Evolutionary conservation across 192 early-diverging fungal species (phyloP), one percentile per base, ranked within the genome.

Genomic region (Anaeromyces robustus): DNA sequence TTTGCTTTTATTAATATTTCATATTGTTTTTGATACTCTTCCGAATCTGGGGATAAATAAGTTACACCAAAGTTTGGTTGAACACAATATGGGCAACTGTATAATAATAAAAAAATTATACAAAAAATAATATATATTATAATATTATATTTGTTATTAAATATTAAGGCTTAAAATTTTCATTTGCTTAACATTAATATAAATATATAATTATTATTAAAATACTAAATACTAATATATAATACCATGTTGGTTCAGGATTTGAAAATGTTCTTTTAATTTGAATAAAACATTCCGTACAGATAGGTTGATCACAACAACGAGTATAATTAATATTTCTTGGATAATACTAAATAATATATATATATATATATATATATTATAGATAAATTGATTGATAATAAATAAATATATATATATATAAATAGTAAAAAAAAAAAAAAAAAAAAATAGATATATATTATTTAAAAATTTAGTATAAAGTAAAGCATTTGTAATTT

Each of bases 271-370:
- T 91, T 32, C 96, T 92, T 83, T 95, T 94, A 79, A 98, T 95
- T 88, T 98, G 96, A 77, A 97, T 92, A 89, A 98, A 98, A 84
- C 96, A 98, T 82, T 98, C 96, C 17, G 96, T 96, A 87, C 96
- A 98, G 80, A 98, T 94, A 13, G 96, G 96, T 82, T 97, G 93
- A 84, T 94, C 93, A 87, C 96, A 98, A 86, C 96, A 98, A 31
- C 93, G 86, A 26, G 96, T 94, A 83, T 93, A 91, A 86, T 98
- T 98, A 86, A 95, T 95, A 86, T 96, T 95, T 80, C 89, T 84
- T 26, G 96, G 95, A 82, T 97, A 97, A 85, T 93, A 96, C 91
- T 94, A 82, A 77, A 16, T 26, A 78, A 78, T 32, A 26, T 22
- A 80, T n/a, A 30, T 34, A 77, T 7, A 59, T 78, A 81, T 30